Base-by-base conservation (phyloP, 2,329 filamentous ascomycete genomes). In the Colletotrichum horii region DNA sequence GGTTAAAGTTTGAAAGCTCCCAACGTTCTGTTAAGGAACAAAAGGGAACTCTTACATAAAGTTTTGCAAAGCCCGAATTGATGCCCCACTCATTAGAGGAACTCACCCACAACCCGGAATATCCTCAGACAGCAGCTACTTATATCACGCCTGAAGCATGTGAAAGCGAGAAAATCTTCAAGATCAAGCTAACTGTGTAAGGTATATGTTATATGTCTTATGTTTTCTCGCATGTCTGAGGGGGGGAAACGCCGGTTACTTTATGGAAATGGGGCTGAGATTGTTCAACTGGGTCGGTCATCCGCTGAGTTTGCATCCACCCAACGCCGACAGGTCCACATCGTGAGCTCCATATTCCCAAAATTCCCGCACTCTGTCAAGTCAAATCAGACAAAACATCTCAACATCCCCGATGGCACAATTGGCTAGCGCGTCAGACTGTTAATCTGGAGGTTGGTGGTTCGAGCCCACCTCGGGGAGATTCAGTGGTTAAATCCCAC, bases 401-500 rank as follows among this genome's bases (percentile, higher is more conserved):
- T 75, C 68, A 75, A 75, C 67, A 66, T 74, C 67, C 71, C 71
- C 67, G 71, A 74, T 75, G 72, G 72, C 72, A 75, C 72, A 75
- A 75, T 75, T 75, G 72, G 72, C 72, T 75, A 75, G 72, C 72
- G 72, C 72, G 66, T 74, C 71, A 74, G 71, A 74, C 71, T 74
- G 71, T 74, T 74, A 74, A 74, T 74, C 71, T 74, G 72, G 72
- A 75, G 72, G 72, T 75, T 75, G 72, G 72, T 75, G 72, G 72
- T 75, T 75, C 72, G 72, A 75, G 72, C 72, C 72, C 72, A 75
- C 72, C 72, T 75, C 72, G 72, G 72, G 72, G 72, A 71, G 72
- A 43, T 34, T 24, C 24, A 28, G 55, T 71, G 72, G 68, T 75
- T 72, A 43, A 8, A 75, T n/a, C n/a, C 72, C 72, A 62, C 3